phyloP scores from a whole-genome alignment of 2,329 filamentous ascomycete genomes.

The Pseudocercospora ulei region DNA sequence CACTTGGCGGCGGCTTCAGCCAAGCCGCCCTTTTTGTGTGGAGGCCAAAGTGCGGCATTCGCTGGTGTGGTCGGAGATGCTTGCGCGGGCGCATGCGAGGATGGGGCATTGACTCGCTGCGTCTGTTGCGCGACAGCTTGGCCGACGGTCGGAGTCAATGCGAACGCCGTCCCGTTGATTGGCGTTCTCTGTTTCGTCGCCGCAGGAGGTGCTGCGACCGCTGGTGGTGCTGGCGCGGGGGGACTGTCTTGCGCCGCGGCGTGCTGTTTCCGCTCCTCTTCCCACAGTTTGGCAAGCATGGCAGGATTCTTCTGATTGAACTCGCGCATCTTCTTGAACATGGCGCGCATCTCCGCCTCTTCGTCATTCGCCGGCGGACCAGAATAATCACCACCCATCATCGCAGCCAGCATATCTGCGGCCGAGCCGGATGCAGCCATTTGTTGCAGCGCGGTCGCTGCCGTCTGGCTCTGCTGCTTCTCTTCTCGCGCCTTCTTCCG shows the following conservation, averaged over 20 bases:
- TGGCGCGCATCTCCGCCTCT: slow-evolving; percentile 45
- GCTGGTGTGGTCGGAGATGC: slow-evolving; percentile 3
- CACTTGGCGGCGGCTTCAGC: slow-evolving; percentile 44
- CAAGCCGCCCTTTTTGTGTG: slow-evolving; percentile 44
- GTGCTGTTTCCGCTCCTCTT: slow-evolving; percentile 40
- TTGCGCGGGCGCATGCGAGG: slow-evolving; percentile 5
- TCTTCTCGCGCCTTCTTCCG: slow-evolving; percentile 29
- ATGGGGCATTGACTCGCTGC: slow-evolving; percentile 5
- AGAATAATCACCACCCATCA: slow-evolving; percentile 20
- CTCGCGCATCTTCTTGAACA: slow-evolving; percentile 51
- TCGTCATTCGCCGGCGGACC: slow-evolving; percentile 34
- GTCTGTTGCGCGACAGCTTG: slow-evolving; percentile 1
- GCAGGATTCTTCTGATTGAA: slow-evolving; percentile 48
- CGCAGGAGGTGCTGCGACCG: neutral
- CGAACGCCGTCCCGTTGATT: neutral
- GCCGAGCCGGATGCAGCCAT: slow-evolving; percentile 21
- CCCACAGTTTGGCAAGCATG: slow-evolving; percentile 48
- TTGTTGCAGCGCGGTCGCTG: slow-evolving; percentile 26
- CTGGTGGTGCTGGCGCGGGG: slow-evolving; percentile 6
- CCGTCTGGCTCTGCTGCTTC: slow-evolving; percentile 28
- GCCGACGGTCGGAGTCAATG: slow-evolving; percentile 4
- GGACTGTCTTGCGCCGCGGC: slow-evolving; percentile 10
- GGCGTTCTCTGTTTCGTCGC: slow-evolving; percentile 8
- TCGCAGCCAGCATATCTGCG: slow-evolving; percentile 16
- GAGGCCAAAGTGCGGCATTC: slow-evolving; percentile 43